These are phyloP conservation scores for Picea glauca DNA, from an alignment of 75 land plant species.

Conservation along the genomic window DNA sequence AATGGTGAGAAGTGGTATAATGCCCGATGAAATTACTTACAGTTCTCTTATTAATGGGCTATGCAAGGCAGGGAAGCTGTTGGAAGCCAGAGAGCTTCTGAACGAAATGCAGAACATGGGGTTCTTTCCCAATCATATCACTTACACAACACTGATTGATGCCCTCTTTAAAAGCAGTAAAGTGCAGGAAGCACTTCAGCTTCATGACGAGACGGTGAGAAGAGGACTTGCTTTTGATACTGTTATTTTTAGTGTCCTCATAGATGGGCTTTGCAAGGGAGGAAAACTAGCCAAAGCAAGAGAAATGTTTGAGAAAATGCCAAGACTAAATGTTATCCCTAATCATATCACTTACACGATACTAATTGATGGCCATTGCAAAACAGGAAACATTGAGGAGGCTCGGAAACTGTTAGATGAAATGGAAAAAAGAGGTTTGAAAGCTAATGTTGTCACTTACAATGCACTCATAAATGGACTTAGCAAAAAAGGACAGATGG, in stretches of 20 bases:
- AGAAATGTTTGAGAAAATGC: slow-evolving; percentile 30
- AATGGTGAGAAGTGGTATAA: slow-evolving; percentile 40
- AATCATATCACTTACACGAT: slow-evolving; percentile 48
- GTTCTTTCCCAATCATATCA: slow-evolving; percentile 53
- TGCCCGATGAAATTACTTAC: slow-evolving; percentile 61
- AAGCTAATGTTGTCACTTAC: slow-evolving; percentile 58
- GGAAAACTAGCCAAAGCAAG: slow-evolving; percentile 53
- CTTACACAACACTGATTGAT: slow-evolving; percentile 51
- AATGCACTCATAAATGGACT: slow-evolving; percentile 68
- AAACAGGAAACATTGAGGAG: slow-evolving; percentile 41
- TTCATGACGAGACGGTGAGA: slow-evolving; percentile 38
- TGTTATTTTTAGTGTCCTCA: slow-evolving; percentile 41
- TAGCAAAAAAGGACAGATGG: slow-evolving; percentile 42
- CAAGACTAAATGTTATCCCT: slow-evolving; percentile 20
- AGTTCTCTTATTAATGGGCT: no score
- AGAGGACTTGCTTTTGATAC: slow-evolving; percentile 50
- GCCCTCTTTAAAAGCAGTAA: slow-evolving; percentile 37
- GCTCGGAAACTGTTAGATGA: slow-evolving; percentile 47
- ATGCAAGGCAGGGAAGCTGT: slow-evolving; percentile 19
- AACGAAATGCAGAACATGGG: slow-evolving; percentile 61
- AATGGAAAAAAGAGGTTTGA: slow-evolving; percentile 42
- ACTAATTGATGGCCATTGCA: slow-evolving; percentile 63
- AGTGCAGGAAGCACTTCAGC: slow-evolving; percentile 25
- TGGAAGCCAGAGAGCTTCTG: slow-evolving; percentile 41
- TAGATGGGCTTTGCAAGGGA: slow-evolving; percentile 59